Base-by-base conservation (phyloP, 1,284 basidiomycete genomes). In the Puccinia novopanici region DNA sequence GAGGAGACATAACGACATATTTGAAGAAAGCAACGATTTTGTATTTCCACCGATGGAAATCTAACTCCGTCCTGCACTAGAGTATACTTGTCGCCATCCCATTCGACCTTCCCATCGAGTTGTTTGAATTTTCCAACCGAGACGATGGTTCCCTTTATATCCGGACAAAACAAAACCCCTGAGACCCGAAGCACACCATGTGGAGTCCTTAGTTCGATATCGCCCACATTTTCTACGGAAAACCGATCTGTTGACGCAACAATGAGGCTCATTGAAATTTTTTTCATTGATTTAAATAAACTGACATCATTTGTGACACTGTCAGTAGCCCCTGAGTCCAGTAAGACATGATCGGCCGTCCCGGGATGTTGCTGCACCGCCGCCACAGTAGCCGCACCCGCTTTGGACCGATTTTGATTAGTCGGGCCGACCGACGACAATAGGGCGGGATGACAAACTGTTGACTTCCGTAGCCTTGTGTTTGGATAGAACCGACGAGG, bases 301-400 rank as follows among this genome's bases (percentile, higher is more conserved):
- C n/a, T n/a, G n/a, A n/a, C n/a, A n/a, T 19, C 50, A 34, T 45
- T 45, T 2, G 52, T 54, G 19, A 74, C 72, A 57, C 55, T 27
- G 34, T 75, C 54, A 9, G 73, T 61, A 10, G 73, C 55, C 13
- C 73, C 73, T 12, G 55, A 59, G 17, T 75, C 73, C 15, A 59
- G 15, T 2, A 75, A 17, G 5, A n/a, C 65, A 10, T n/a, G 24
- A 13, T 42, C 22, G 5, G 5, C 40, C 12, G 15, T 22, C 4
- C 22, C 17, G 3, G 17, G 4, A 9, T 42, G 22, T 24, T 30
- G n/a, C 19, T 68, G 4, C 1, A 68, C 22, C n/a, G n/a, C n/a
- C n/a, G n/a, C n/a, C n/a, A n/a, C n/a, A 4, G 37, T 9, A 2
- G 40, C 65, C 12, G 8, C 9, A 17, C 1, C 24, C 37, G 50